Conservation (phyloP, 108 stramenopile species). For the Pseudonitzschia delicatissima region DNA sequence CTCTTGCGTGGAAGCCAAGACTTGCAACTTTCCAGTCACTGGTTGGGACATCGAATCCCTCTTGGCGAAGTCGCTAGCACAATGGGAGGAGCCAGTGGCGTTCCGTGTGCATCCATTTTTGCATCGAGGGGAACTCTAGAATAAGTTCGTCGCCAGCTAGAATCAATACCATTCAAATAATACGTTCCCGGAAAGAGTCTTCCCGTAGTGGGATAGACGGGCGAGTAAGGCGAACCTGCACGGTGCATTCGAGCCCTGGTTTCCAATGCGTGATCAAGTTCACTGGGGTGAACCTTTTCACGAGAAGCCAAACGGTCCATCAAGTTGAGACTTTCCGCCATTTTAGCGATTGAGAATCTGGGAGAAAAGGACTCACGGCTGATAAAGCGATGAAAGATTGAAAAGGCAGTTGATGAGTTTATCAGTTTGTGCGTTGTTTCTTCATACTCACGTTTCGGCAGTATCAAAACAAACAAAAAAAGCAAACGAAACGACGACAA, state of each 20-base stretch:
- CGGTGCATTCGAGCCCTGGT: slow-evolving; percentile 87
- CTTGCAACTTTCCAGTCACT: slow-evolving; percentile 67
- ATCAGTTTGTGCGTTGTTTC: background rate
- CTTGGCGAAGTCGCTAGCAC: slow-evolving; percentile 62
- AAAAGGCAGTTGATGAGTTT: background rate
- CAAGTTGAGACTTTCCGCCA: slow-evolving; percentile 69
- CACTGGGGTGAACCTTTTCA: slow-evolving; percentile 83
- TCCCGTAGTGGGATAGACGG: slow-evolving; percentile 78
- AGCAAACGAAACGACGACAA: background rate
- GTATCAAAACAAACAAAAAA: background rate
- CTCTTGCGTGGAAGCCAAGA: slow-evolving; percentile 44
- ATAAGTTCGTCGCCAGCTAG: slow-evolving; percentile 78
- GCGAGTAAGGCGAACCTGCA: slow-evolving; percentile 76
- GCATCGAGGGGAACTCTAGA: slow-evolving; percentile 72
- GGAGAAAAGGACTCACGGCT: slow-evolving; percentile 29
- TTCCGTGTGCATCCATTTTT: slow-evolving; percentile 45
- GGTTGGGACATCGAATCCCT: slow-evolving; percentile 59
- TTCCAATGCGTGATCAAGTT: slow-evolving; percentile 89
- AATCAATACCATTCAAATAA: slow-evolving; percentile 85
- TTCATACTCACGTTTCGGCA: background rate
- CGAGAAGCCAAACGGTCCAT: slow-evolving; percentile 69
- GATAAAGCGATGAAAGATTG: background rate
- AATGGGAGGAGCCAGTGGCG: slow-evolving; percentile 74
- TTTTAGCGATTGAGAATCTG: slow-evolving; percentile 78
- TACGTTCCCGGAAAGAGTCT: slow-evolving; percentile 92